phyloP scores from a whole-genome alignment of 148 eudicot genomes.

The Vaccinium vitisidaea region DNA sequence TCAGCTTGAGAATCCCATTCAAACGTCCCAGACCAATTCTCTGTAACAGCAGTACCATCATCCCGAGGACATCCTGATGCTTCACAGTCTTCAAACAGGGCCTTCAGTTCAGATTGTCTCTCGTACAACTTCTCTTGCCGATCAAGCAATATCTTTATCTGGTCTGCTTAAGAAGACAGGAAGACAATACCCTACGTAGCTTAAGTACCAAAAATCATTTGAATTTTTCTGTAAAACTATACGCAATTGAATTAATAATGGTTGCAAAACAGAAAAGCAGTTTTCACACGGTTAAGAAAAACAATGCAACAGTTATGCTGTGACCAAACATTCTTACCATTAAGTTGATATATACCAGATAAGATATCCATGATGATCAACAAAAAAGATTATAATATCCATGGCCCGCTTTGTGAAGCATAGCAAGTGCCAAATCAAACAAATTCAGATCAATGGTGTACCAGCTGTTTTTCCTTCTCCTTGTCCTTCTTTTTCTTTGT shows the following conservation, averaged over 20 bases:
- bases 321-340: slow-evolving; percentile 11
- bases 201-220: neutral
- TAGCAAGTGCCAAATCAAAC: neutral
- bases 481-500: neutral
- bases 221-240: neutral
- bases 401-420: neutral
- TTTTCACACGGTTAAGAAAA: neutral
- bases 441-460: neutral
- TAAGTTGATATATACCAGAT: neutral
- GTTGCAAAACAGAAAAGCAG: neutral
- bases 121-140: slow-evolving; percentile 76
- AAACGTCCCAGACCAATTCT: slow-evolving; percentile 80
- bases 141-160: slow-evolving; percentile 73
- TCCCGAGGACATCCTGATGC: slow-evolving; percentile 39
- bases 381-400: neutral
- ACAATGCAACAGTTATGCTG: too few relatives aligned
- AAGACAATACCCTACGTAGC: neutral
- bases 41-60: slow-evolving; percentile 47
- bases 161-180: slow-evolving; percentile 49
- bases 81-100: slow-evolving; percentile 62
- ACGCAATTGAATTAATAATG: neutral
- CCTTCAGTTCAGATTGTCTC: slow-evolving; percentile 77
- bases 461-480: neutral
- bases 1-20: slow-evolving; percentile 87
- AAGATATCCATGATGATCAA: neutral